Base-by-base conservation (phyloP, 768 basidiomycete species). In the Epithele typhae region DNA sequence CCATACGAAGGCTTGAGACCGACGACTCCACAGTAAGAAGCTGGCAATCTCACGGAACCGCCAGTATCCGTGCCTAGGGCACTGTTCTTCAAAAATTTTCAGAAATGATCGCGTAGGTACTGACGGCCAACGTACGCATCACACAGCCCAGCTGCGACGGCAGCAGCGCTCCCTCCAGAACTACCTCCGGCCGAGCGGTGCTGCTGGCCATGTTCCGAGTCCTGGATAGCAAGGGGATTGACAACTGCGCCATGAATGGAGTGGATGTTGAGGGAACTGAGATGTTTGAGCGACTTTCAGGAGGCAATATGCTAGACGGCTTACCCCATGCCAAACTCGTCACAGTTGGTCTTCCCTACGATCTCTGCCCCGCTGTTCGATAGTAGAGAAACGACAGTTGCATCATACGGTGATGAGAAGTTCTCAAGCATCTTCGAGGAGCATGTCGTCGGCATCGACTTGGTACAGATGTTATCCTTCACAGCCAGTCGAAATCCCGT, bases 301-400 rank as follows among this genome's bases (percentile, higher is more conserved):
- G n/a, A n/a, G n/a, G n/a, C n/a, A 32, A 32, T 32, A 30, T n/a
- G 40, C 10, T 5, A 3, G 8, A 25, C 17, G 33, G 65, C 81
- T 17, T 48, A 93, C 86, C 95, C 95, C 95, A 98, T 98, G 1
- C 95, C 95, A 65, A 98, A 98, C 66, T 98, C 94, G 61, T 99
- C 95, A 64, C 92, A 91, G 60, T 95, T 94, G 1, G 93, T 84
- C 67, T 96, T 96, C 1, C 92, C 95, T 2, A 87, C 59, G 10
- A 97, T 75, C 15, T 78, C 65, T 0, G 84, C 92, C 0, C 92
- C 92, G 0, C 72, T 68, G 0, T 69, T 51, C 1, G 73, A 70
- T 2, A 98, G 65, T 9, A 82, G 66, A 4, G 66, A 49, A 0
- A 96, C 88, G 5, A 87, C 87, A 1, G 92, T 95, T 40, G 95